These are phyloP conservation scores for Solanum piurae DNA, from an alignment of 257 asterid species.

Conservation along the genomic window DNA sequence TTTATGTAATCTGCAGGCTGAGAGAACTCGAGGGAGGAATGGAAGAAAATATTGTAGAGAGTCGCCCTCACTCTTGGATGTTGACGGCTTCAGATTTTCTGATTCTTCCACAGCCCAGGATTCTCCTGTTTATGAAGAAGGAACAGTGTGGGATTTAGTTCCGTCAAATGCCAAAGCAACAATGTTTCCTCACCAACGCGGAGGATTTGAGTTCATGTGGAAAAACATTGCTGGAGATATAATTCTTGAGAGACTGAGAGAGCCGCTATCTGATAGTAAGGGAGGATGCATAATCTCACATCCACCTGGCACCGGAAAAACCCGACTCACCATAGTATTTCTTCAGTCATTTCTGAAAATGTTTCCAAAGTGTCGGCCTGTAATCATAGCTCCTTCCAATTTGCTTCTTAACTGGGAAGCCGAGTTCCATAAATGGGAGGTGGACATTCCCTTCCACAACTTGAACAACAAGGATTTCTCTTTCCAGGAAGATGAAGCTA, in stretches of 20 bases:
- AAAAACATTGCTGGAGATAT: conserved; percentile 54
- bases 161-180: conserved; percentile 14
- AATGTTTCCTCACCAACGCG: conserved; percentile 57
- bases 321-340: conserved; percentile 54
- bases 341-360: conserved; percentile 43
- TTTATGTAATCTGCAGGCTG: conserved; percentile 9
- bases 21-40: conserved; percentile 7
- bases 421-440: conserved; percentile 51
- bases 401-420: conserved; percentile 70
- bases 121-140: background rate
- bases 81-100: conserved; percentile 2
- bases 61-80: background rate
- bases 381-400: conserved; percentile 63
- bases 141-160: conserved; percentile 50
- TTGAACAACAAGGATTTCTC: conserved; percentile 32
- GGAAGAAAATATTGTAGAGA: background rate
- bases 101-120: background rate
- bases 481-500: conserved; percentile 15
- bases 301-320: conserved; percentile 84
- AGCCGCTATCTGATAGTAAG: conserved; percentile 15
- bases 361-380: conserved; percentile 45
- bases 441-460: conserved; percentile 44
- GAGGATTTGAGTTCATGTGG: conserved; percentile 66
- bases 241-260: conserved; percentile 21
- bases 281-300: conserved; percentile 80